Evolutionary conservation across 768 basidiomycete species (phyloP), one percentile per base, ranked within the genome.

Genomic region (Rhodotorula paludigena): DNA sequence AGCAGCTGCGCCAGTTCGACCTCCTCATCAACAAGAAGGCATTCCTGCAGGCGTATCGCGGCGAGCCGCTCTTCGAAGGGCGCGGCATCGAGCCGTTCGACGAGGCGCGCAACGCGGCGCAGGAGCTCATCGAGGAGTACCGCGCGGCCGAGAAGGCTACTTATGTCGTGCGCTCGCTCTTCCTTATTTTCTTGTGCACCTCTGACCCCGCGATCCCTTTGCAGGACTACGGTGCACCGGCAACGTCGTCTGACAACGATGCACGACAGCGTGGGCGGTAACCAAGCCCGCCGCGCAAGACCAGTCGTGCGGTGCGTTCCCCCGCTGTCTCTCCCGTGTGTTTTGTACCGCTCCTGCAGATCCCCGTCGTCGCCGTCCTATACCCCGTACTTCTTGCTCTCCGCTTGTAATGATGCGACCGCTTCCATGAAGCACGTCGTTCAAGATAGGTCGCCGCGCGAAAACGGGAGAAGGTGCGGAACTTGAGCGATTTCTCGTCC

Each of bases 31-130:
- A 86, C 79, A 84, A 90, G 54, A 94, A 94, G 75, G 96, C 96
- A 4, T 98, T 94, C 78, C 78, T 99, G 79, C 92, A 97, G 63
- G 90, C 93, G 77, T 99, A 98, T 82, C 96, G 94, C 82, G 92
- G 91, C 77, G 92, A 97, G 78, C 88, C 88, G 76, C 87, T 94
- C 83, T 99, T 99, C 77, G 88, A 89, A 33, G n/a, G 47, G 77
- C 88, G 93, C 77, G 87, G 87, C 3, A 78, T 98, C 71, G 91
- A 93, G 71, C 93, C 98, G 79, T 98, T 99, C 78, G 93, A 98
- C 74, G 92, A 96, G 79, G 89, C 96, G n/a, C 85, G 90, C 64
- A 89, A 88, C 10, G 89, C 88, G 28, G 90, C 89, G 38, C 88
- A 90, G 60, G 90, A 92, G 74, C 79, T 96, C 25, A 80, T 92